Base-by-base conservation (phyloP, 2,329 filamentous ascomycete genomes). In the Neonectria neomacrospora region DNA sequence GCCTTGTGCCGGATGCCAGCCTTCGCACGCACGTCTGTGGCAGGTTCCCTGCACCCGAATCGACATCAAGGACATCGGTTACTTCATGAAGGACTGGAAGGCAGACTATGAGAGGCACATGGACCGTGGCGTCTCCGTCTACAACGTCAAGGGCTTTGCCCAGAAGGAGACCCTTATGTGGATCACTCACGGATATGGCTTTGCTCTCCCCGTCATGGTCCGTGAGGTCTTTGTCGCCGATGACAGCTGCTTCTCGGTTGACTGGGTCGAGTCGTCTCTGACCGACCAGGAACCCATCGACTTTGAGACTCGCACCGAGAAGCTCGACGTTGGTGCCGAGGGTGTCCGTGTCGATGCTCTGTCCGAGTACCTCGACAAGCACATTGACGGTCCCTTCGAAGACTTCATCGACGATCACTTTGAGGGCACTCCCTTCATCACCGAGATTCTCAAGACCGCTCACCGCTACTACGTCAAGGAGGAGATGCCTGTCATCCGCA, bases 1-100 rank as follows among this genome's bases (percentile, higher is more conserved):
- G 82, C 95, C 95, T 61, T 98, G 95, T 80, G 92, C 91, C 73
- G 95, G 95, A 51, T 98, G 95, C 83, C 92, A 97, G 82, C 95
- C 95, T 54, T 97, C 94, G 20, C 95, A 98, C 79, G 95, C 95
- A 67, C 90, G 95, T 68, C 85, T 98, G 55, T 98, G 95, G 95
- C 94, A 97, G 81, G 95, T 98, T 47, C 95, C 95, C 65, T 98
- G 95, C 85, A 98, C 95, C 42, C 92, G 95, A 66, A 97, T 97
- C 75, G 95, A 97, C 79, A 98, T 98, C 85, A 97, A 97, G 86
- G 95, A 98, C 74, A 97, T 98, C 74, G 92, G 90, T 45, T 97
- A 96, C 80, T 98, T 98, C 84, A 96, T 97, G 92, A 97, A 97
- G 85, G 95, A 97, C 80, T 98, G 94, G 94, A 97, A 95, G 81